Percentiles rank a stretch among this genome's conserved stretches.
phyloP scores from a whole-genome alignment of 495 filamentous ascomycete genomes.

The Recurvomyces mirabilis region DNA sequence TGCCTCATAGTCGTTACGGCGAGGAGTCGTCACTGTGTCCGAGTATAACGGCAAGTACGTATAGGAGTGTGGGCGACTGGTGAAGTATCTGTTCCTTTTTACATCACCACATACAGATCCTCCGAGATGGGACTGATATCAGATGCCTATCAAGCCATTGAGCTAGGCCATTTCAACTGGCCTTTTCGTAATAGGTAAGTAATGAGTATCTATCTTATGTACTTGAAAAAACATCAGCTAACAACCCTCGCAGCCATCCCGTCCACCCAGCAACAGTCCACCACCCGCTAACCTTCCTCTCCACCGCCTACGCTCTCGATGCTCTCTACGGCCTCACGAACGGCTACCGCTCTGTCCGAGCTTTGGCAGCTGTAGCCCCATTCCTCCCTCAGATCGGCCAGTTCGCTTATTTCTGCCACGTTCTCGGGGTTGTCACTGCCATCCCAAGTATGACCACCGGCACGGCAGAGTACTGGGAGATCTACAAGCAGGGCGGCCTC shows the following conservation, averaged over 20 bases:
- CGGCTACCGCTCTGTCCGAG: constrained; percentile 1
- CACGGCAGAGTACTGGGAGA: constrained; percentile 4
- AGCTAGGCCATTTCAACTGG: too few species aligned
- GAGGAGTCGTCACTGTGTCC: too few species aligned
- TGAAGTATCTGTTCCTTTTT: too few species aligned
- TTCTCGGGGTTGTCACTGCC: not conserved
- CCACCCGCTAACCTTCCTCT: constrained; percentile 24
- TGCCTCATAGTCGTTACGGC: too few species aligned
- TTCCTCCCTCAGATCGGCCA: not conserved
- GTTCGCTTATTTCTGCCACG: not conserved
- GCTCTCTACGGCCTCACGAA: constrained; percentile 12
- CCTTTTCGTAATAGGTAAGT: too few species aligned
- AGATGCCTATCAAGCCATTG: too few species aligned
- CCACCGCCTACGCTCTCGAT: constrained; percentile 20
- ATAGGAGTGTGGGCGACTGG: too few species aligned
- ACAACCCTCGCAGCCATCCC: constrained; percentile 15
- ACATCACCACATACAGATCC: too few species aligned
- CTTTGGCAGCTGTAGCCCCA: not conserved
- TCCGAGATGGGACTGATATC: too few species aligned
- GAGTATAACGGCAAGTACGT: too few species aligned
- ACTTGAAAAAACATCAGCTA: too few species aligned
- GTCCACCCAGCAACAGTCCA: constrained; percentile 25
- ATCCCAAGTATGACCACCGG: not conserved
- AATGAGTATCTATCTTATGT: too few species aligned
- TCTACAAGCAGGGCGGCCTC: constrained; percentile 5